These are phyloP conservation scores for Amphichorda felina DNA, from an alignment of 2,329 filamentous ascomycete species.

Conservation along the genomic window DNA sequence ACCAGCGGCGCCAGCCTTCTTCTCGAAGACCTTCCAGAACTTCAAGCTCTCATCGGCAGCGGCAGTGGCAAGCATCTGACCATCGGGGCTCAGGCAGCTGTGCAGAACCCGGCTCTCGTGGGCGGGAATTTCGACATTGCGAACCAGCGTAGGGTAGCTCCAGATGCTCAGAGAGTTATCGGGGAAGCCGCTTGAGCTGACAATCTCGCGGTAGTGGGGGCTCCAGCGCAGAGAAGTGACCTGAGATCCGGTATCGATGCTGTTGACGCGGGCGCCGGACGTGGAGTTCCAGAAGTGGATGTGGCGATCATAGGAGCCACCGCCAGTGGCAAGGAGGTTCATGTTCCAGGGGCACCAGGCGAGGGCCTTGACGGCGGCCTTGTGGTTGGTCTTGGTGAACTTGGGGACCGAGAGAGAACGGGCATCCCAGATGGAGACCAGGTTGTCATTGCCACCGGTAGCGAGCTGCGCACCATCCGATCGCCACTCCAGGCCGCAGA, in stretches of 20 bases:
- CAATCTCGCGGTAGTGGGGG: slow-evolving; percentile 94
- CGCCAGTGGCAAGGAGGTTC: slow-evolving; percentile 91
- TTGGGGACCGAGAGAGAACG: slow-evolving; percentile 87
- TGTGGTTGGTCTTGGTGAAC: slow-evolving; percentile 99
- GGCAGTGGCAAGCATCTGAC: slow-evolving; percentile 94
- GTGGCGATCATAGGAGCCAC: slow-evolving; percentile 90
- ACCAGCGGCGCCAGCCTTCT: slow-evolving; percentile 70
- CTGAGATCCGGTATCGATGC: slow-evolving; percentile 95
- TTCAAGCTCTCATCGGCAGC: slow-evolving; percentile 95
- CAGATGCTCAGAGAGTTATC: slow-evolving; percentile 98
- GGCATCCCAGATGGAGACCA: slow-evolving; percentile 98
- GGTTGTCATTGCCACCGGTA: slow-evolving; percentile 96
- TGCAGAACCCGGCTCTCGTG: slow-evolving; percentile 95
- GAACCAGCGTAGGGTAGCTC: slow-evolving; percentile 95
- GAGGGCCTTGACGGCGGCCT: slow-evolving; percentile 94
- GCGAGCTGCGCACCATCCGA: slow-evolving; percentile 93
- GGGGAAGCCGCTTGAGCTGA: slow-evolving; percentile 95
- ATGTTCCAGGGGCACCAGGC: slow-evolving; percentile 99
- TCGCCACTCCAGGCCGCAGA: slow-evolving; percentile 96
- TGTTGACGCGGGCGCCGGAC: slow-evolving; percentile 93
- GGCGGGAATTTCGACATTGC: slow-evolving; percentile 94
- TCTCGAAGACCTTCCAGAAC: slow-evolving; percentile 99
- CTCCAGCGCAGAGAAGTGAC: slow-evolving; percentile 96
- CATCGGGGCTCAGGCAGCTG: slow-evolving; percentile 92
- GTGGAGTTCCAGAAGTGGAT: slow-evolving; percentile 99